A percentile compares a stretch with the other conserved stretches of the same genome.
Conservation (phyloP, 176 grass and related monocot genomes). For the Paspalum notatum region DNA sequence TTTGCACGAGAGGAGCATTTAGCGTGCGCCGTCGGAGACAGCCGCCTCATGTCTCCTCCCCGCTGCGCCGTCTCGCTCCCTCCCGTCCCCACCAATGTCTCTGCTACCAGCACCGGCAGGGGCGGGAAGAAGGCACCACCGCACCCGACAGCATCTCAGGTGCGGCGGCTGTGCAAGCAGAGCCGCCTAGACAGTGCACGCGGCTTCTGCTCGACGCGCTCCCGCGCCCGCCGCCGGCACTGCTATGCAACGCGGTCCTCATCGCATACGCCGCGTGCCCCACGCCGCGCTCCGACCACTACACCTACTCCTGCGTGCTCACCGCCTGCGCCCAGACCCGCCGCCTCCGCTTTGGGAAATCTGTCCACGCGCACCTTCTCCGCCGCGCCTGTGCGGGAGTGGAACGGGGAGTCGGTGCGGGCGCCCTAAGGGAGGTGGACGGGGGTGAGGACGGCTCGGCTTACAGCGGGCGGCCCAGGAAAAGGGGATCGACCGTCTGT, state of each 20-base stretch:
- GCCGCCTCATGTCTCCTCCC: conserved; percentile 39
- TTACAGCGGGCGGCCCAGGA: too few species aligned
- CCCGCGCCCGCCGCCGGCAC: conserved; percentile 55
- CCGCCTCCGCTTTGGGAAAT: conserved; percentile 65
- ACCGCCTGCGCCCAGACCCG: conserved; percentile 76
- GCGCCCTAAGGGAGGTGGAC: too few species aligned
- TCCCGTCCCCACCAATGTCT: not conserved
- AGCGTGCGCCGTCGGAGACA: not conserved
- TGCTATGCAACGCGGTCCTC: conserved; percentile 82
- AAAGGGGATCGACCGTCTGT: too few species aligned
- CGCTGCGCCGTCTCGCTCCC: conserved; percentile 36
- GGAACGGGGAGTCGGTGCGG: too few species aligned
- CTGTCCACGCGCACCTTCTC: conserved; percentile 75
- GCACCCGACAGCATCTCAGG: conserved; percentile 46
- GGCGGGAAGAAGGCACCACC: conserved; percentile 6
- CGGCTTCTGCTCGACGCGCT: conserved; percentile 65
- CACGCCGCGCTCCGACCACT: conserved; percentile 62
- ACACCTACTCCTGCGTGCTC: conserved; percentile 91
- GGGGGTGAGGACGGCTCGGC: too few species aligned
- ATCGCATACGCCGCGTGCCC: conserved; percentile 60
- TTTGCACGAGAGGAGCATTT: too few species aligned
- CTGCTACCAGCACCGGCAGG: not conserved
- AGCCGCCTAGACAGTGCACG: conserved; percentile 70
- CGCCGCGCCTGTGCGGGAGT: too few species aligned
- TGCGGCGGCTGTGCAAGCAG: conserved; percentile 77